These are phyloP conservation scores for Pyrus hybrid DNA, from an alignment of 331 rosid species.

Conservation along the genomic window DNA sequence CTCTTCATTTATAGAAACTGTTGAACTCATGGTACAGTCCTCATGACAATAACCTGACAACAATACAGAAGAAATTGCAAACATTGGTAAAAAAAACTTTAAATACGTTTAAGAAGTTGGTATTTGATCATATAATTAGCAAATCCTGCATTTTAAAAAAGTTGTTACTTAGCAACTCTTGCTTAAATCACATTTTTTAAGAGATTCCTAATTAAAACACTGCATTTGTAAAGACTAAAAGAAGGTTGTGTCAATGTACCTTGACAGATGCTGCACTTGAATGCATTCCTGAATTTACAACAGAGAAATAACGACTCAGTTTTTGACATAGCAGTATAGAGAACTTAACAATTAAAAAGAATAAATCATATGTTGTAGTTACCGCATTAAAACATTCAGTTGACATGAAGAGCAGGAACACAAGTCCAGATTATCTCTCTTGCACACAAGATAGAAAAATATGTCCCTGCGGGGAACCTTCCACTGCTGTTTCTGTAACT, in stretches of 20 bases:
- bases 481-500: constrained; percentile 37
- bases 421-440: constrained; percentile 68
- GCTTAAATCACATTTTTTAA: background rate
- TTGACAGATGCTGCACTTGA: constrained; percentile 70
- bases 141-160: background rate
- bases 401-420: constrained; percentile 64
- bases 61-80: constrained; percentile 11
- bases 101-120: background rate
- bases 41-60: constrained; percentile 69
- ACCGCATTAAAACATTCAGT: constrained; percentile 49
- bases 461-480: constrained; percentile 48
- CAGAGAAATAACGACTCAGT: constrained; percentile 17
- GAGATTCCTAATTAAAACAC: background rate
- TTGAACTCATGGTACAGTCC: constrained; percentile 49
- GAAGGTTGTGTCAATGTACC: constrained; percentile 38
- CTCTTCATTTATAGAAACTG: constrained; percentile 31
- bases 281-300: constrained; percentile 55
- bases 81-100: background rate
- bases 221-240: background rate
- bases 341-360: background rate
- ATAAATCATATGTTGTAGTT: constrained; percentile 8
- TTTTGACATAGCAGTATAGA: background rate
- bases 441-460: constrained; percentile 72
- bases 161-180: background rate
- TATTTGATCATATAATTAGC: background rate